Evolutionary conservation across 768 basidiomycete genomes (phyloP), one percentile per base, ranked within the genome.

Genomic region (Rickenella mellea): DNA sequence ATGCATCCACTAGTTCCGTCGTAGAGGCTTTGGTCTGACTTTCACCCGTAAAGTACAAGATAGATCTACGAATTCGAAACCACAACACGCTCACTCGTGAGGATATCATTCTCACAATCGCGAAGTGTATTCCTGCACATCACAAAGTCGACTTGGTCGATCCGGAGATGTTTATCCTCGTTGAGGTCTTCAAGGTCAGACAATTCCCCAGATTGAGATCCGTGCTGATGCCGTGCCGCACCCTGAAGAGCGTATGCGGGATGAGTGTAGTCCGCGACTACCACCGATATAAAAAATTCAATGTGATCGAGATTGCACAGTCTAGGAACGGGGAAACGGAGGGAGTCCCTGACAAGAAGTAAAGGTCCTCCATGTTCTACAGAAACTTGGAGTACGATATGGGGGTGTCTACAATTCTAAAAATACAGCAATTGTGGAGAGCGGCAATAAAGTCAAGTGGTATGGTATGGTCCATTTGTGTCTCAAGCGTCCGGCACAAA

Each of bases 141-240:
- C 83, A 83, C 51, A 69, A 59, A 2, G 88, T 90, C 11, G 72
- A 84, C 42, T 63, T 90, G 17, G 69, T 74, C 24, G 61, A 78
- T 48, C 81, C 87, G 0, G 72, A 83, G 31, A 61, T 85, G 2
- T 86, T 85, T 46, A 72, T 90, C 35, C 69, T 90, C 6, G 76
- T 88, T 5, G 85, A 90, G 52, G 69, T 90, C 4, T 89, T 88
- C 69, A 90, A 89, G 73, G 87, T 82, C 41, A 31, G 64, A 56
- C 15, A 19, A 36, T 32, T 4, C n/a, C 7, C 14, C 31, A 9
- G 22, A 39, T 29, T 27, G 21, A 1, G 25, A 12, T 36, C 31
- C 12, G 4, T 21, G 26, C n/a, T 36, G 15, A 14, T 17, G 32
- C 27, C 11, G 14, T 41, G 14, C 40, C 27, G 21, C 28, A 19